These are phyloP conservation scores for Euphorbia pulcherrima DNA, from an alignment of 345 rosid species.

Conservation along the genomic window DNA sequence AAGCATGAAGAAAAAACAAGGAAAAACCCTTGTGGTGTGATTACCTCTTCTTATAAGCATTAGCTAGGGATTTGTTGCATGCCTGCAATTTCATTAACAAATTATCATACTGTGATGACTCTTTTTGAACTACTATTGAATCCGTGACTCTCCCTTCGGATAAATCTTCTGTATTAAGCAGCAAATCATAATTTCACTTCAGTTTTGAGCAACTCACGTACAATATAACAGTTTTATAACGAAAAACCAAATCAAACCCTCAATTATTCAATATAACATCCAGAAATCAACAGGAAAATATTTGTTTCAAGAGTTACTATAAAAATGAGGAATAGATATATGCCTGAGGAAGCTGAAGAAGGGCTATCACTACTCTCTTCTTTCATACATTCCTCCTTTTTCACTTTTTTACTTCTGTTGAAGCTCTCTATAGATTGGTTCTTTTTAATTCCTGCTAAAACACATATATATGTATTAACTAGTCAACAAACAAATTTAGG, in stretches of 20 bases:
- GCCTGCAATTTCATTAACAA: slow-evolving; percentile 50
- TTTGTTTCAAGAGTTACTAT: not conserved
- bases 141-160: slow-evolving; percentile 21
- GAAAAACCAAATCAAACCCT: not conserved
- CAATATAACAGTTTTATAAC: not conserved
- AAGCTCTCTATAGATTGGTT: slow-evolving; percentile 23
- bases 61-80: slow-evolving; percentile 38
- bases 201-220: not conserved
- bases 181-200: not conserved
- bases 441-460: slow-evolving; percentile 37
- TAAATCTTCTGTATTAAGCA: slow-evolving; percentile 27
- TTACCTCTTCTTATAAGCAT: slow-evolving; percentile 54
- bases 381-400: slow-evolving; percentile 28
- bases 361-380: slow-evolving; percentile 25
- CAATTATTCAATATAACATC: not conserved
- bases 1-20: not conserved
- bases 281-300: not conserved
- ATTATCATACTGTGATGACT: slow-evolving; percentile 43
- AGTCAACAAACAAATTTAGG: not conserved
- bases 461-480: not conserved
- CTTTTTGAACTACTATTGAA: slow-evolving; percentile 31
- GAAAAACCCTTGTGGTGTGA: not conserved
- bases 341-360: slow-evolving; percentile 38
- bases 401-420: slow-evolving; percentile 23
- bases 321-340: slow-evolving; percentile 1